Conservation (phyloP, 192 early-diverging fungal genomes). For the Backusella circina region DNA sequence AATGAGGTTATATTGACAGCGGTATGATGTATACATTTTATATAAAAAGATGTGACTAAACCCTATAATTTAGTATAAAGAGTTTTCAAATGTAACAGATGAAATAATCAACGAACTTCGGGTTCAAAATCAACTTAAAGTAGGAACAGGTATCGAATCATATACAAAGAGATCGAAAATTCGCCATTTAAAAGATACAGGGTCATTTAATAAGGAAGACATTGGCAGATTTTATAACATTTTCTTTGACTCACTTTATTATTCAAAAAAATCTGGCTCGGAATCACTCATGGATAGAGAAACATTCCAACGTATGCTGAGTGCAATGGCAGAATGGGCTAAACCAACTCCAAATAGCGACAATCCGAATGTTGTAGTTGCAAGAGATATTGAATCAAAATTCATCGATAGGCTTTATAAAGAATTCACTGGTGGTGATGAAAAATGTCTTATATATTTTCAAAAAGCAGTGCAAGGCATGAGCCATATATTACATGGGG, state of each 20-base stretch:
- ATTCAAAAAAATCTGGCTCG: slow-evolving; percentile 19
- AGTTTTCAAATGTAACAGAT: slow-evolving; percentile 73
- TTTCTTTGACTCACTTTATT: slow-evolving; percentile 70
- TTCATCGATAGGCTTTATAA: slow-evolving; percentile 23
- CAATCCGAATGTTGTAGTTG: neutral
- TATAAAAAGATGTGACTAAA: too few species aligned
- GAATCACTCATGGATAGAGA: slow-evolving; percentile 41
- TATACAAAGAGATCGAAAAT: slow-evolving; percentile 76
- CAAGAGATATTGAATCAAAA: neutral
- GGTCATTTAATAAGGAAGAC: slow-evolving; percentile 72
- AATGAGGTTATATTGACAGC: slow-evolving; percentile 89
- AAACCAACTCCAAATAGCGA: slow-evolving; percentile 30
- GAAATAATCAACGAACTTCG: slow-evolving; percentile 65
- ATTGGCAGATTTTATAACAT: slow-evolving; percentile 73
- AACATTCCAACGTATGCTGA: slow-evolving; percentile 64
- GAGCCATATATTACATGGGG: slow-evolving; percentile 46
- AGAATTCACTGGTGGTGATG: slow-evolving; percentile 11
- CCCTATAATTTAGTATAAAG: slow-evolving; percentile 63
- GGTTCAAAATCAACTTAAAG: slow-evolving; percentile 71
- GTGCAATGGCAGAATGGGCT: slow-evolving; percentile 51
- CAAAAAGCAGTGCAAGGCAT: slow-evolving; percentile 79
- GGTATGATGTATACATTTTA: too few species aligned
- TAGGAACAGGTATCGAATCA: slow-evolving; percentile 75
- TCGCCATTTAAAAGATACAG: slow-evolving; percentile 60
- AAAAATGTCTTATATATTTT: slow-evolving; percentile 33